phyloP scores from a whole-genome alignment of 2,329 filamentous ascomycete genomes.

The Sarocladium oryzae region DNA sequence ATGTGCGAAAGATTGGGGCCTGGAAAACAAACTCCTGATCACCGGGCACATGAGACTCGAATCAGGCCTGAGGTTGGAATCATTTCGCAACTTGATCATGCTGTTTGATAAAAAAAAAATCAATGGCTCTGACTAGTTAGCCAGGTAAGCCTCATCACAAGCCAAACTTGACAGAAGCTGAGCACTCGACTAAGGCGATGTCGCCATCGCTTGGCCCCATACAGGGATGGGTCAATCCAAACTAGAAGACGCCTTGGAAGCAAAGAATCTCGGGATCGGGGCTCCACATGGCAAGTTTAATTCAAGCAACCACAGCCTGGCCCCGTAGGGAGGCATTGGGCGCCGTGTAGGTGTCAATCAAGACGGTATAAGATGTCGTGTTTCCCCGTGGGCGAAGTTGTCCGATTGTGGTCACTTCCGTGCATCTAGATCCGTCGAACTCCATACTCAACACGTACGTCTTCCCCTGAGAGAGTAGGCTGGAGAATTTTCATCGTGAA shows the following conservation, averaged over 20 bases:
- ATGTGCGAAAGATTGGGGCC: too few relatives aligned
- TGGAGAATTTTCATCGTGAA: neutral
- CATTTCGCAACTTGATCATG: too few relatives aligned
- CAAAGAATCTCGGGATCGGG: conserved; percentile 1
- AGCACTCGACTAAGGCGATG: neutral
- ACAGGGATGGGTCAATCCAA: neutral
- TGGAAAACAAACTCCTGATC: too few relatives aligned
- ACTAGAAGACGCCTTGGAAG: conserved; percentile 8
- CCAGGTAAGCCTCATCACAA: too few relatives aligned
- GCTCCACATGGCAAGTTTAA: neutral
- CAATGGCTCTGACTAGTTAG: too few relatives aligned
- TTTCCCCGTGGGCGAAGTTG: neutral
- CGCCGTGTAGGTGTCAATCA: neutral
- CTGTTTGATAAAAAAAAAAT: too few relatives aligned
- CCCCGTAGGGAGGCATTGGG: neutral
- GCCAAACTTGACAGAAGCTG: neutral
- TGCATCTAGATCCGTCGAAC: neutral
- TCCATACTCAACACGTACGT: neutral
- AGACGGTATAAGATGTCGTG: neutral
- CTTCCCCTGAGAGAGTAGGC: neutral
- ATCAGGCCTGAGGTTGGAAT: too few relatives aligned
- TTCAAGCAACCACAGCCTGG: too few relatives aligned
- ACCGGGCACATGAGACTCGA: too few relatives aligned
- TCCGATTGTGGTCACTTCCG: neutral
- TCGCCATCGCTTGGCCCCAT: conserved; percentile 2